A percentile compares a stretch with the other conserved stretches of the same genome.
These are phyloP conservation scores for Heterobasidion annosum DNA, from an alignment of 1,284 basidiomycete genomes.

Conservation along the genomic window DNA sequence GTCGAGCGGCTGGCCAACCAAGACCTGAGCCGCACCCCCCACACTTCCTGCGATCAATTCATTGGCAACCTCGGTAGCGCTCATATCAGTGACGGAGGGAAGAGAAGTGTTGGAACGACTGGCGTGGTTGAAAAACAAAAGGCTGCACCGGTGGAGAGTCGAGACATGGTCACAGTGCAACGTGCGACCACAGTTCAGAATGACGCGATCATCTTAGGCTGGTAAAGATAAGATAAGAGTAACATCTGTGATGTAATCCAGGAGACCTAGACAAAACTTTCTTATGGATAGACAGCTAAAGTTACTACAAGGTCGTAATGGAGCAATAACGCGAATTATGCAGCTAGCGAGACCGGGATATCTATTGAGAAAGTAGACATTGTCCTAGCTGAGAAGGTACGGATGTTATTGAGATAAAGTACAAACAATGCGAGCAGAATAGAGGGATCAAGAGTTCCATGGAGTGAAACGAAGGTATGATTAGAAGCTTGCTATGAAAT, in stretches of 20 bases:
- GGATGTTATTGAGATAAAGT: neutral
- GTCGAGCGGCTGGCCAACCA: conserved; percentile 84
- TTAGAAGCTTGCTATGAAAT: neutral
- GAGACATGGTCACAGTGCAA: neutral
- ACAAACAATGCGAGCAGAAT: neutral
- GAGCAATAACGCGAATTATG: neutral
- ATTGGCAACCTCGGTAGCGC: conserved; percentile 40
- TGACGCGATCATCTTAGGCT: neutral
- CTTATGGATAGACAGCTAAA: neutral
- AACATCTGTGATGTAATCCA: neutral
- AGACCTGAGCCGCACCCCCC: conserved; percentile 73
- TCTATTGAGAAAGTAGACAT: neutral
- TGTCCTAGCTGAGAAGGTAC: neutral
- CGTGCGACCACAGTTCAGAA: neutral
- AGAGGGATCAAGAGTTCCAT: neutral
- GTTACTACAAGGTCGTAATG: neutral
- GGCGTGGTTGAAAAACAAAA: too few species aligned
- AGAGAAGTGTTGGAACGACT: too few species aligned
- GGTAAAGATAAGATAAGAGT: neutral
- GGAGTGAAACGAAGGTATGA: neutral
- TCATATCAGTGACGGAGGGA: too few species aligned
- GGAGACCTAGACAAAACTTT: neutral
- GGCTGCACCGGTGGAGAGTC: neutral
- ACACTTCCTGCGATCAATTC: conserved; percentile 73
- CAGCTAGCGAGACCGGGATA: neutral